Conservation (phyloP, 768 basidiomycete genomes). For the Serendipita sp. region DNA sequence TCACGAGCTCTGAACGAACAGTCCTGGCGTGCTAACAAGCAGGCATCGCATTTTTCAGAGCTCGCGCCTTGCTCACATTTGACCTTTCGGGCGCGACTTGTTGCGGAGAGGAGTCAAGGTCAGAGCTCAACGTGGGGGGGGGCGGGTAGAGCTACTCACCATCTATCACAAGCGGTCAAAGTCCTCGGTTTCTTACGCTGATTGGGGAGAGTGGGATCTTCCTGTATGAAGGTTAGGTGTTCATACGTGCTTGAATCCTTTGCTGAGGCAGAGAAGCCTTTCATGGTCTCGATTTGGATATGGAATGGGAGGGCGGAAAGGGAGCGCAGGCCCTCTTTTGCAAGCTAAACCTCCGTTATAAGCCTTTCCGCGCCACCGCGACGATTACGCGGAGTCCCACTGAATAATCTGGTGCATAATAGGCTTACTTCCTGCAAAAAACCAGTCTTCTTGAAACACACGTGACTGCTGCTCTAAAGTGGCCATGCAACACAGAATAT, state of each 20-base stretch:
- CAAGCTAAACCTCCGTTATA: neutral
- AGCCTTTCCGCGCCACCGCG: neutral
- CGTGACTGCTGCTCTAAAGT: too few relatives aligned
- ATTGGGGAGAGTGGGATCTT: neutral
- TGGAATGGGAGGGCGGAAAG: neutral
- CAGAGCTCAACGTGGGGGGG: neutral
- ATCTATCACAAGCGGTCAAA: conserved; percentile 2
- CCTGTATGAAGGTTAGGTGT: neutral
- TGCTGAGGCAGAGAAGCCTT: neutral
- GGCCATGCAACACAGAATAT: too few relatives aligned
- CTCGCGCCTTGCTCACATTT: neutral
- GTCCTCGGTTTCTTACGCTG: conserved; percentile 3
- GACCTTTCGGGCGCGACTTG: neutral
- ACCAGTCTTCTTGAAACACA: neutral
- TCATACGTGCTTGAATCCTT: neutral
- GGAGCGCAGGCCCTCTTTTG: neutral
- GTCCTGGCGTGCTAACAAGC: neutral
- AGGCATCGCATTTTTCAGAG: conserved; percentile 1
- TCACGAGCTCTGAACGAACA: conserved; percentile 1
- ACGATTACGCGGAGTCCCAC: neutral
- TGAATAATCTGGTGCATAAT: neutral
- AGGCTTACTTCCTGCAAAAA: neutral
- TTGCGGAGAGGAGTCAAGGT: neutral
- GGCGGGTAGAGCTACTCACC: neutral
- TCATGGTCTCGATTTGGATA: neutral